Evolutionary conservation across 2,329 filamentous ascomycete species (phyloP).

Genomic region (Cercospora sp.): DNA sequence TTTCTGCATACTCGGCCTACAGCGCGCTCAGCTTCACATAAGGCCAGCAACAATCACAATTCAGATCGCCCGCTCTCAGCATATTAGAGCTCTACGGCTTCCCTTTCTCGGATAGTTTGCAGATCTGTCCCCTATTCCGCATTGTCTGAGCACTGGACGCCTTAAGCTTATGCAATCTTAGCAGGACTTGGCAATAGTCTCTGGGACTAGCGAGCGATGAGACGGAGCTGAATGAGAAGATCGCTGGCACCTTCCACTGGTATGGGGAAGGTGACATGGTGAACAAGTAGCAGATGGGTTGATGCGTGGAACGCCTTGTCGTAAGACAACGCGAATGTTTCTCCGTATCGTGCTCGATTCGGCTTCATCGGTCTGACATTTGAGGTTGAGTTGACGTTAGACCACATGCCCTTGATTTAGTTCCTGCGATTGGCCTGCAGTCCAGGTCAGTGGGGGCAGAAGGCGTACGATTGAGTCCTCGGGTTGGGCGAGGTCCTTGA

Average conservation of each 20-base stretch:
- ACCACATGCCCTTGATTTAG: too few relatives aligned
- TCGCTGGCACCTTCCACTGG: not conserved
- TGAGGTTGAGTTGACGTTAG: too few relatives aligned
- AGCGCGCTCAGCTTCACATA: not conserved
- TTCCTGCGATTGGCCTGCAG: too few relatives aligned
- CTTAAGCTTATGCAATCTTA: slow-evolving; percentile 2
- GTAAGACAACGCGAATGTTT: not conserved
- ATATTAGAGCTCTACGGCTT: not conserved
- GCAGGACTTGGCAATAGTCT: not conserved
- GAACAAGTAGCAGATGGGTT: not conserved
- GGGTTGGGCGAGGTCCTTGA: too few relatives aligned
- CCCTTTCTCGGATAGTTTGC: not conserved
- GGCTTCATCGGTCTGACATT: too few relatives aligned
- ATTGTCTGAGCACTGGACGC: not conserved
- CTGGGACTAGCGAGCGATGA: not conserved
- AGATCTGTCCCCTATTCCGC: not conserved
- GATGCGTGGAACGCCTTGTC: not conserved
- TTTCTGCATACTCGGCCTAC: not conserved
- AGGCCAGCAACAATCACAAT: not conserved
- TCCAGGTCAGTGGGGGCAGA: too few relatives aligned
- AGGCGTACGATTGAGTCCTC: too few relatives aligned
- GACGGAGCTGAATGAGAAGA: not conserved
- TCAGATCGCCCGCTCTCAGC: not conserved
- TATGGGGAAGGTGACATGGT: not conserved
- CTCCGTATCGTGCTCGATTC: too few relatives aligned